Evolutionary conservation across 805 yeast genomes (phyloP).

Genomic region (Pichia ethanolica): DNA sequence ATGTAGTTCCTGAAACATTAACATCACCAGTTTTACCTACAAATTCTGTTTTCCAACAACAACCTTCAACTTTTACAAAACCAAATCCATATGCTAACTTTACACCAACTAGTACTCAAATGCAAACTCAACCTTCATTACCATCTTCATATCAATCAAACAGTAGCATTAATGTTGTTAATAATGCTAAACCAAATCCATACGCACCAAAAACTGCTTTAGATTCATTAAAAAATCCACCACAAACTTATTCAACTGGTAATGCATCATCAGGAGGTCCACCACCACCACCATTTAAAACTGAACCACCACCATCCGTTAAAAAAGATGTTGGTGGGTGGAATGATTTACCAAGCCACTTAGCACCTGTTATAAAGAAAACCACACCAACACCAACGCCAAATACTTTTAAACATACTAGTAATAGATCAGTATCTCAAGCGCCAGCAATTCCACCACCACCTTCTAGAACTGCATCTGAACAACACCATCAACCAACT

Average conservation of each 20-base stretch:
- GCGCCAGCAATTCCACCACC: slow-evolving; percentile 27
- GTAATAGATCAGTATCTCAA: slow-evolving; percentile 25
- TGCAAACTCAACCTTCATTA: not conserved
- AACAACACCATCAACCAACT: slow-evolving; percentile 1
- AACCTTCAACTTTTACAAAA: not conserved
- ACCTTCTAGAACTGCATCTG: slow-evolving; percentile 15
- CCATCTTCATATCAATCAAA: slow-evolving; percentile 1
- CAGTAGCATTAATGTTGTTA: not conserved
- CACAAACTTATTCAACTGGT: slow-evolving; percentile 2
- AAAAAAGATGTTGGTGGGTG: slow-evolving; percentile 57
- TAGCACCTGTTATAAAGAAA: slow-evolving; percentile 19
- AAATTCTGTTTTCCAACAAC: not conserved
- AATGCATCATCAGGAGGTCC: slow-evolving; percentile 12
- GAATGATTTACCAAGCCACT: slow-evolving; percentile 58
- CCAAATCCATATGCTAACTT: not conserved
- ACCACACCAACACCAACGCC: slow-evolving; percentile 15
- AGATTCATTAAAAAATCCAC: slow-evolving; percentile 23
- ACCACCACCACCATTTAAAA: slow-evolving; percentile 19
- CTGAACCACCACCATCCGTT: slow-evolving; percentile 18
- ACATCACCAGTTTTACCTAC: not conserved
- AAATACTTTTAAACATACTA: not conserved
- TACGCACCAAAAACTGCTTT: slow-evolving; percentile 31
- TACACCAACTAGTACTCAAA: not conserved
- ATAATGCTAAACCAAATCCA: slow-evolving; percentile 24
- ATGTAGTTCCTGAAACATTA: slow-evolving; percentile 10